Evolutionary conservation across 345 rosid genomes (phyloP), one percentile per base, ranked within the genome.

Genomic region (Eucalyptus tenuipes): DNA sequence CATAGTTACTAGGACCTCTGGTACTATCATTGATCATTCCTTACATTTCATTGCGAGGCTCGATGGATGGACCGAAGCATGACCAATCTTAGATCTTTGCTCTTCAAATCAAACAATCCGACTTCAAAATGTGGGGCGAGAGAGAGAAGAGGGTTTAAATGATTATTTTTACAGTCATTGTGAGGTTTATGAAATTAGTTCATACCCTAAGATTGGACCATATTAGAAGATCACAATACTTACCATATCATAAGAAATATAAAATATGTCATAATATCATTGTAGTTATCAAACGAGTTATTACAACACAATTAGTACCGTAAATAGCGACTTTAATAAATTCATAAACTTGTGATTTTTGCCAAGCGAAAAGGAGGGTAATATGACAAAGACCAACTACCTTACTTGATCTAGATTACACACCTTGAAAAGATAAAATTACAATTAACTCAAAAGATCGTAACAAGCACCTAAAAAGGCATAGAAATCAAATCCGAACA

Each of bases 61-160:
- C 4, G 0, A 5, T 2, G 24, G 2, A 16, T 18, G 7, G 7
- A 71, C 27, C 0, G 1, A 10, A 18, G 27, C 11, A 10, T 5
- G 4, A 37, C 3, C 33, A 0, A 5, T 37, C 25, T 5, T 33
- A 2, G 0, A 37, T 71, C 14, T 71, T 5, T 37, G 45, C 45
- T 71, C 14, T 71, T 71, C 14, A 71, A 10, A 71, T 71, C 27
- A 71, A 71, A 10, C 27, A 71, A 37, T 37, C 2, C 1, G 0
- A 37, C 27, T 71, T 37, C 82, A 5, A 10, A 18, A 71, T 5
- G 82, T 37, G 25, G 25, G 44, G 40, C 0, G 81, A 71, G 81
- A 71, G 7, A 18, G 14, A 6, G 1, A 10, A 5, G 27, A 18
- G 44, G 18, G 12, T 16, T 10, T 33, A 0, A 64, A 66, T n/a